A percentile compares a stretch with the other conserved stretches of the same genome.
These are phyloP conservation scores for Neurospora sp. DNA, from an alignment of 495 filamentous ascomycete genomes.

Conservation along the genomic window DNA sequence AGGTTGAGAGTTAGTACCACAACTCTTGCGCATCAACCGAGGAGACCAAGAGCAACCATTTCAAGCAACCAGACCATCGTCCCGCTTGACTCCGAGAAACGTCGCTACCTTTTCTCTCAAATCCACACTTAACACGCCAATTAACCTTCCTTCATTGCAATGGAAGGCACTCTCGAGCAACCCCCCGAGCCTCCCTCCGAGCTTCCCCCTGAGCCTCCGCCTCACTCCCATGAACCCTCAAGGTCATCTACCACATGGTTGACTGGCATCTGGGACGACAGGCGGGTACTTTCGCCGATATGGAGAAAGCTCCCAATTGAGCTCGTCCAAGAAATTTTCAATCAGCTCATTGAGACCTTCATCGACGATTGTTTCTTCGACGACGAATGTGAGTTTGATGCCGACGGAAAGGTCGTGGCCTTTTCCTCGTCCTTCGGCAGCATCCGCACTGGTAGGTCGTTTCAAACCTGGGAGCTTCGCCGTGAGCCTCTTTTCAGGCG, in stretches of 20 bases:
- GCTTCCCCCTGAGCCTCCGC: no score
- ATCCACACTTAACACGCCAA: not conserved
- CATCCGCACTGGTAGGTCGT: no score
- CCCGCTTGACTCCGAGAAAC: not conserved
- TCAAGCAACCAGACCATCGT: no score
- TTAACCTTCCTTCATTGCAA: not conserved
- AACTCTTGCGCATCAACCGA: no score
- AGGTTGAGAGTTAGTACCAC: no score
- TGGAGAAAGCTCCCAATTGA: not conserved
- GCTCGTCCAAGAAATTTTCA: not conserved
- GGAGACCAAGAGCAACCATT: not conserved
- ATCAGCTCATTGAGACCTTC: not conserved
- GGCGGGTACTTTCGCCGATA: not conserved
- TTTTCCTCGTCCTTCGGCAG: not conserved
- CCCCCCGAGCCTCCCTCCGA: not conserved
- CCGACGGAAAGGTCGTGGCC: not conserved
- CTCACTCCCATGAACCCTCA: not conserved
- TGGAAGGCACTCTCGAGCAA: not conserved
- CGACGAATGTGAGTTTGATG: not conserved
- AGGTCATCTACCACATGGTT: no score
- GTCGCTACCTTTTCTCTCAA: not conserved
- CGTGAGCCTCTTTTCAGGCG: not conserved
- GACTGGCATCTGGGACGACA: no score
- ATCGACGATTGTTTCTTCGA: not conserved
- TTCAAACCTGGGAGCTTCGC: not conserved